Base-by-base conservation (phyloP, 2,329 filamentous ascomycete genomes). In the Plectosphaerella plurivora region DNA sequence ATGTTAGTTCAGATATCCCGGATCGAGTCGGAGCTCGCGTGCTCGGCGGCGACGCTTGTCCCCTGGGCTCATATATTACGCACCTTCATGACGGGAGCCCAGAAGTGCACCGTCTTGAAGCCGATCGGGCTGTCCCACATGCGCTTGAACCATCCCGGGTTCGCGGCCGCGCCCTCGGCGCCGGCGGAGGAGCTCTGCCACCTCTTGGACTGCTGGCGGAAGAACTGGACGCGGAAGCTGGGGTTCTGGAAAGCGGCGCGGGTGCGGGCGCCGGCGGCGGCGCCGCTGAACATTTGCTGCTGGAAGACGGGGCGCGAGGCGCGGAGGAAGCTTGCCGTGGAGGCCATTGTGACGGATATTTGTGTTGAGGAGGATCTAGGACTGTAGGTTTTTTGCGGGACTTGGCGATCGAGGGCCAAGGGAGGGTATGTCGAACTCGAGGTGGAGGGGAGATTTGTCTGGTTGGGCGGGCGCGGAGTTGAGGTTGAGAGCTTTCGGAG, bases 31-130 rank as follows among this genome's bases (percentile, higher is more conserved):
- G 2, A 20, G 36, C 25, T 33, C 11, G 28, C 28, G 28, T 10
- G 28, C 28, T 8, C 28, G 9, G 28, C 28, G 39, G 50, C 22
- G 50, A 46, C 49, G 52, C 37, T 20, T n/a, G n/a, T n/a, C n/a
- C n/a, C n/a, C n/a, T n/a, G n/a, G n/a, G n/a, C n/a, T n/a, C 6
- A 5, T 11, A 10, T 15, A 52, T 49, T 14, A 51, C 68, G 59
- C 63, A 76, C 73, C 73, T 81, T 97, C 91, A 97, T 96, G 60
- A 97, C 86, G 53, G 93, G 93, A 45, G 93, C 92, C 93, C 94
- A 99, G 77, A 99, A 99, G 74, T 99, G 94, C 64, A 99, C 94
- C 57, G 94, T 99, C 86, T 91, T 91, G 62, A 92, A 62, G 49
- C 89, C 89, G 59, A 92, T 73, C 57, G 89, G 88, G 70, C 87